Evolutionary conservation across 192 early-diverging fungal species (phyloP), one percentile per base, ranked within the genome.

Genomic region (Entrophospora sp.): DNA sequence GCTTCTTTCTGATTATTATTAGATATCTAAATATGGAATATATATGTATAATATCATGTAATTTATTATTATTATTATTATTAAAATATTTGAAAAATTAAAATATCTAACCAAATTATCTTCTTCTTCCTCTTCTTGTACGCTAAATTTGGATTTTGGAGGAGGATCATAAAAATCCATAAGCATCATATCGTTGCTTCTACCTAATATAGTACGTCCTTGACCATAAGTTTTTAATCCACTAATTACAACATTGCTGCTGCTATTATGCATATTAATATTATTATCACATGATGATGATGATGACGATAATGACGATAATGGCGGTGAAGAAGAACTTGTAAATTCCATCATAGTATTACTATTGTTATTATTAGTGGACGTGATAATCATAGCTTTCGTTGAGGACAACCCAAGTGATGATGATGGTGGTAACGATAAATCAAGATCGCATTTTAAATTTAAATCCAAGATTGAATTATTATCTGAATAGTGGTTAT

Each of bases 1-100:
- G 81, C 59, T 6, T 73, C 70, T 10, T 53, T 62, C 31, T 71
- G 62, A n/a, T 66, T 30, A 24, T 73, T 66, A 51, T 62, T 28
- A 28, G 7, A 8, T 28, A 28, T 30, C 10, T 28, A 51, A 24
- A 32, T 12, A 52, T 16, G 12, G 16, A 27, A 30, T 12, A 27
- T 52, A 30, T 14, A 14, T 1, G 27, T 16, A 20, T 28, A 28
- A 0, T 28, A 28, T 16, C 5, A 12, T 30, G 7, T 16, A 52
- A 1, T 3, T 18, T 14, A 27, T 30, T 16, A 52, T 52, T 18
- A 52, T 31, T 27, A 52, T 56, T 31, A 14, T 45, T n/a, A 45
- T n/a, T n/a, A n/a, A 45, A 45, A 45, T 45, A 45, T 18, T 45
- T 44, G 16, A 3, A 44, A 3, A 0, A 16, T 44, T 37, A 7